These are phyloP conservation scores for Arthrobotrys iridis DNA, from an alignment of 2,329 filamentous ascomycete genomes.

Conservation along the genomic window DNA sequence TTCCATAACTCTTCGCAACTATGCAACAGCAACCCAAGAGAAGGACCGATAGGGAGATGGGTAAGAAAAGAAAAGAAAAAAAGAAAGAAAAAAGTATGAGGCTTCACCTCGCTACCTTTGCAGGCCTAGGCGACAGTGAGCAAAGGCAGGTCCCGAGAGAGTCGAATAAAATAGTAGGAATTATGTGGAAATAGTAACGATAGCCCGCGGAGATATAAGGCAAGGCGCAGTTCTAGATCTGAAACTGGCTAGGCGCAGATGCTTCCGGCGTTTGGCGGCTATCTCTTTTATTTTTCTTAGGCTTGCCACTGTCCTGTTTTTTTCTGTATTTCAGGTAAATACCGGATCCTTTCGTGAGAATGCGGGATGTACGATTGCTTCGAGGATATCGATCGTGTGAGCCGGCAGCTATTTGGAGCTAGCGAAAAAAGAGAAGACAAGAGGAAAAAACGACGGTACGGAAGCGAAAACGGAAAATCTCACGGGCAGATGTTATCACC, in stretches of 20 bases:
- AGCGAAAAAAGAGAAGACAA: background rate
- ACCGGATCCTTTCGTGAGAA: background rate
- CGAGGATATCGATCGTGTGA: constrained; percentile 2
- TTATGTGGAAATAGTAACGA: constrained; percentile 4
- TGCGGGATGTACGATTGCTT: background rate
- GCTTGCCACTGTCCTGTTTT: background rate
- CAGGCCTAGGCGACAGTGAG: background rate
- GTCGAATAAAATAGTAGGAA: background rate
- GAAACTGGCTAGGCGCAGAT: background rate
- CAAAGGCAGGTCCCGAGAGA: background rate
- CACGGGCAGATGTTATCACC: background rate
- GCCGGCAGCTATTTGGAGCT: background rate
- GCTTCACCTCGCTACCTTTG: background rate
- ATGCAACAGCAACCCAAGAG: background rate
- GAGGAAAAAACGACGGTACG: too few relatives aligned
- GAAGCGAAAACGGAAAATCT: too few relatives aligned
- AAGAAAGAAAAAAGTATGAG: background rate
- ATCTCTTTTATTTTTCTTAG: background rate
- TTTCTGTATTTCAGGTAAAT: background rate
- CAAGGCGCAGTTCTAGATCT: background rate
- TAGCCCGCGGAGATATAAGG: constrained; percentile 14
- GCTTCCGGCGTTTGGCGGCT: constrained; percentile 22
- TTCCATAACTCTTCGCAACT: constrained; percentile 21
- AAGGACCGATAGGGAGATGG: too few relatives aligned
- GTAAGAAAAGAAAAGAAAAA: too few relatives aligned